Evolutionary conservation across 2,329 filamentous ascomycete species (phyloP).

Genomic region (Coniochaeta sp.): DNA sequence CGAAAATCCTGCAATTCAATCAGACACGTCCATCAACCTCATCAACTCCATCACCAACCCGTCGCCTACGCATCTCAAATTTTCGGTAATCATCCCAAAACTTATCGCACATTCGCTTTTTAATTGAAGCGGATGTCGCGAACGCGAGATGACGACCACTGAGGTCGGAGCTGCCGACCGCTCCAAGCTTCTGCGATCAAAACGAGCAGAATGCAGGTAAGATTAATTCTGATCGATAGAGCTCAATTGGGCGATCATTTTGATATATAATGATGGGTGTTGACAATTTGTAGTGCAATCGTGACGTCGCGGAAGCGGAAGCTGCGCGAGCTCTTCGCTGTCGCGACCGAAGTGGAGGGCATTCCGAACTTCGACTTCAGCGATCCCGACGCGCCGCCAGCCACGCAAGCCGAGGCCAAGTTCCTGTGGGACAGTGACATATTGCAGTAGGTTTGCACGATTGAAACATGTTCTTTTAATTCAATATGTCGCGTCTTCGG

Average conservation of each 20-base stretch:
- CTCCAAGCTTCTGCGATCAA: conserved; percentile 58
- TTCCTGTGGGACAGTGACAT: conserved; percentile 52
- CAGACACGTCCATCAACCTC: conserved; percentile 1
- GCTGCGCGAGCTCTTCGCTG: conserved; percentile 76
- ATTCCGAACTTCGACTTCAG: conserved; percentile 51
- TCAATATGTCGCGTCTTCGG: conserved; percentile 10
- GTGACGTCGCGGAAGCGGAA: conserved; percentile 84
- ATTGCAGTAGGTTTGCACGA: conserved; percentile 42
- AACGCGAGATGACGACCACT: conserved; percentile 53
- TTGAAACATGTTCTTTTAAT: conserved; percentile 10
- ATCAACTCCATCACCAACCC: conserved; percentile 8
- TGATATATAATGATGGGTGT: conserved; percentile 34
- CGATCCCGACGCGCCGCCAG: conserved; percentile 47
- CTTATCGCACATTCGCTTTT: conserved; percentile 42
- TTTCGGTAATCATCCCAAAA: conserved; percentile 22
- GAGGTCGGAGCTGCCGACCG: conserved; percentile 60
- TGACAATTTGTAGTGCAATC: conserved; percentile 53
- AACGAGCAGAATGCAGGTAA: conserved; percentile 55
- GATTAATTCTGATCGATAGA: conserved; percentile 34
- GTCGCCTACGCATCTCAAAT: conserved; percentile 25
- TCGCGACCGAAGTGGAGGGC: conserved; percentile 62
- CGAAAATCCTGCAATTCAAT: conserved; percentile 4
- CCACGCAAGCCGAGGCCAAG: conserved; percentile 42
- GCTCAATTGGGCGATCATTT: conserved; percentile 40
- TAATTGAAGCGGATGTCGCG: conserved; percentile 61